These are phyloP conservation scores for Mycosarcoma maydis DNA, from an alignment of 1,284 basidiomycete genomes.

Conservation along the genomic window DNA sequence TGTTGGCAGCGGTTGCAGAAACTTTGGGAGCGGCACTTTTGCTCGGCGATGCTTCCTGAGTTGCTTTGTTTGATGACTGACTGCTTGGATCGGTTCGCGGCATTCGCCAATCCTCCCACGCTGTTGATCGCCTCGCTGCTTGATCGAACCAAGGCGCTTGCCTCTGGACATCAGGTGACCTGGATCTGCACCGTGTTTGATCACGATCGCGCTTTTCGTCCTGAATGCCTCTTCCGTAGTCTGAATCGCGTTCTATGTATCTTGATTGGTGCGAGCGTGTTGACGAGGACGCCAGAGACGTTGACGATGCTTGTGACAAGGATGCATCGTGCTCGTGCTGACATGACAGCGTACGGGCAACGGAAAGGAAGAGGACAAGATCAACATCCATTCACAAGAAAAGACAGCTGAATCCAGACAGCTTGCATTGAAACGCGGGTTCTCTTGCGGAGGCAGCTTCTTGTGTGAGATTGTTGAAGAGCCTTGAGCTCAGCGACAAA, in stretches of 20 bases:
- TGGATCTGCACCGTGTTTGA: constrained; percentile 10
- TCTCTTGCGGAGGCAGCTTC: no score
- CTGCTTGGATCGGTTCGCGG: background rate
- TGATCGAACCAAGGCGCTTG: background rate
- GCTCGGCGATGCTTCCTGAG: background rate
- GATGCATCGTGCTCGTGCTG: constrained; percentile 8
- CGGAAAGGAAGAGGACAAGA: constrained; percentile 7
- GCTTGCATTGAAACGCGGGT: no score
- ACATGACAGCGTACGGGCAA: background rate
- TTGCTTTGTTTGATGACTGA: background rate
- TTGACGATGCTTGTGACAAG: constrained; percentile 1
- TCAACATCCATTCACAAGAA: constrained; percentile 12
- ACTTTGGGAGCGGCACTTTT: background rate
- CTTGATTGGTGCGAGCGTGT: background rate
- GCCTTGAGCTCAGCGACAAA: background rate
- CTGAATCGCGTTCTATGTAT: constrained; percentile 24
- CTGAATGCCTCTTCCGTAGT: background rate
- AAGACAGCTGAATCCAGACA: no score
- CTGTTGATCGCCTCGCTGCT: background rate
- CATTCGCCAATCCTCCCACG: constrained; percentile 18
- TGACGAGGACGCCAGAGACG: background rate
- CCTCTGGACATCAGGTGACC: constrained; percentile 2
- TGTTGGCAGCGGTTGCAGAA: constrained; percentile 15
- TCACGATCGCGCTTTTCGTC: background rate
- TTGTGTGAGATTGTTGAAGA: no score